These are phyloP conservation scores for Suillus cothurnatus DNA, from an alignment of 768 basidiomycete genomes.

Conservation along the genomic window DNA sequence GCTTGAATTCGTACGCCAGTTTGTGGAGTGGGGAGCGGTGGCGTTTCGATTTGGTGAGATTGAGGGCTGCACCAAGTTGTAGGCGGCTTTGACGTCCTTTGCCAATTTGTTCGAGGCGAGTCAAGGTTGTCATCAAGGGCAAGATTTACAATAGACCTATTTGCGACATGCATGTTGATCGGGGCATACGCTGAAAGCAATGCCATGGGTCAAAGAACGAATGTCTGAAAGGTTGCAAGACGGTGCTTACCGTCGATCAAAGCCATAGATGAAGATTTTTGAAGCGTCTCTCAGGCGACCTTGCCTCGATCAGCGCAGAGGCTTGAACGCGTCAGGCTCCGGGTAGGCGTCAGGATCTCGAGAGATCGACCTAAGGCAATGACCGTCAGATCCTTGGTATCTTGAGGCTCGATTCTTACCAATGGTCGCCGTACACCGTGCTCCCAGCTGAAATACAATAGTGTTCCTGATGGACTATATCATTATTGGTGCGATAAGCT, in stretches of 20 bases:
- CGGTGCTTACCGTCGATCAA: constrained; percentile 32
- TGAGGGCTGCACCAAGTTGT: too few relatives aligned
- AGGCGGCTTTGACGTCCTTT: too few relatives aligned
- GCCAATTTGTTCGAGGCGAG: too few relatives aligned
- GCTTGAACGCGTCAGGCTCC: constrained; percentile 55
- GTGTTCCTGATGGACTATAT: constrained; percentile 25
- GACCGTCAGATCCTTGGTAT: not conserved
- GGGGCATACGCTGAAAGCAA: constrained; percentile 48
- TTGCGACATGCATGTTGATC: constrained; percentile 57
- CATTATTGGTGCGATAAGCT: not conserved
- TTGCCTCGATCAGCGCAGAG: constrained; percentile 47
- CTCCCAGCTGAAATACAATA: constrained; percentile 44
- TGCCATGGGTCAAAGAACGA: not conserved
- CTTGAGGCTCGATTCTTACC: constrained; percentile 25
- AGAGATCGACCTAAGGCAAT: constrained; percentile 38
- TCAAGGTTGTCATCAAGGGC: too few relatives aligned
- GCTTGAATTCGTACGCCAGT: too few relatives aligned
- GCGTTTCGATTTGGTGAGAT: too few relatives aligned
- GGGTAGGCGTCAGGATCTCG: constrained; percentile 57
- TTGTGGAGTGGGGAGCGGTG: too few relatives aligned
- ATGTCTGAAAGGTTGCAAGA: not conserved
- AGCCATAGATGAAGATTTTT: constrained; percentile 36
- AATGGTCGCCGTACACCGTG: constrained; percentile 39
- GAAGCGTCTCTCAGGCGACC: constrained; percentile 30
- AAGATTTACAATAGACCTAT: constrained; percentile 15